Conservation (phyloP, 768 basidiomycete species). For the Leccinum truebloodii region DNA sequence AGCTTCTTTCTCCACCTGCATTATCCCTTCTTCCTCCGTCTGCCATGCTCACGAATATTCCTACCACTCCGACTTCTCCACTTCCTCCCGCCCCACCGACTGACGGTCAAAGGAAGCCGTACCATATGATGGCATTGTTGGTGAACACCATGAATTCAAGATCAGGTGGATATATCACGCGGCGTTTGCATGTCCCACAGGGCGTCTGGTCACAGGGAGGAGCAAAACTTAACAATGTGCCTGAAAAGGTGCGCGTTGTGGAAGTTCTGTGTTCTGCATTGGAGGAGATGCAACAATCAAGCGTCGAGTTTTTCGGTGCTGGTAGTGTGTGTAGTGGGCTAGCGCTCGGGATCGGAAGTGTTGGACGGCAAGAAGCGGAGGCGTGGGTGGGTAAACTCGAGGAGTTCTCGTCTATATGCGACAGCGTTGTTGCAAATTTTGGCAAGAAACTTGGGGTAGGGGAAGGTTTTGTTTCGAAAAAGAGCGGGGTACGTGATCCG, state of each 20-base stretch:
- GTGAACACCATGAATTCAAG: constrained; percentile 74
- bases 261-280: constrained; percentile 76
- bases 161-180: constrained; percentile 88
- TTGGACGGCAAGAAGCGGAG: constrained; percentile 77
- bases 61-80: constrained; percentile 76
- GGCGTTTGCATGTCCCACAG: constrained; percentile 81
- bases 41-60: constrained; percentile 55
- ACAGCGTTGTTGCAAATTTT: constrained; percentile 76
- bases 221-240: constrained; percentile 76
- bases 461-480: constrained; percentile 83
- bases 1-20: constrained; percentile 43
- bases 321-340: constrained; percentile 77
- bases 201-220: constrained; percentile 93
- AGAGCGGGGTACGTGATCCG: constrained; percentile 54
- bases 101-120: constrained; percentile 80
- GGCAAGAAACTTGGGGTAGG: constrained; percentile 88
- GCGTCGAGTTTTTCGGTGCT: constrained; percentile 74
- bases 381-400: constrained; percentile 77
- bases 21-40: constrained; percentile 45
- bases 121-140: constrained; percentile 85
- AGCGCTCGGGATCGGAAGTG: constrained; percentile 72
- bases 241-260: constrained; percentile 85
- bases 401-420: constrained; percentile 77
- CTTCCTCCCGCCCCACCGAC: constrained; percentile 71
- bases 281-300: constrained; percentile 73